Conservation (phyloP, 257 asterid species). For the Penstemon eatonii region DNA sequence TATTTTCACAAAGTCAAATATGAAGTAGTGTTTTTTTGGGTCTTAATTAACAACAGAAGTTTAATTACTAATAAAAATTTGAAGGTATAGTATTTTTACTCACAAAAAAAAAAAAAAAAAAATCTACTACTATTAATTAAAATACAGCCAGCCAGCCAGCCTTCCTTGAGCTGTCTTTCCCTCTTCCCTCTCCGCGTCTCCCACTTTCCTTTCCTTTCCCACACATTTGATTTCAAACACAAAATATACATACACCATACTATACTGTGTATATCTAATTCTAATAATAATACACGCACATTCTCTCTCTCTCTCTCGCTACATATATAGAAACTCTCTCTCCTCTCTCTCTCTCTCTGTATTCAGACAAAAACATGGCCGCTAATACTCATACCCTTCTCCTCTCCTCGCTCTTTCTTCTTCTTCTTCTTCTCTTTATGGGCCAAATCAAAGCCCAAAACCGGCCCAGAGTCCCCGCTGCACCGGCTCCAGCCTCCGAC, state of each 20-base stretch:
- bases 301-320: conserved; percentile 17
- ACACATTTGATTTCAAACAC: conserved; percentile 18
- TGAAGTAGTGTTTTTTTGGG: neutral
- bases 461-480: conserved; percentile 35
- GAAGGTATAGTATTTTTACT: no score
- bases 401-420: conserved; percentile 20
- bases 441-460: conserved; percentile 35
- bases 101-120: no score
- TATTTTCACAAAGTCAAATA: no score
- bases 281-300: neutral
- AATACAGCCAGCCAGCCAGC: conserved; percentile 54
- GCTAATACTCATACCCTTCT: conserved; percentile 2
- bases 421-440: conserved; percentile 12
- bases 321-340: conserved; percentile 26
- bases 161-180: conserved; percentile 45
- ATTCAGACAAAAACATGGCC: conserved; percentile 38
- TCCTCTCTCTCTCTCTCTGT: conserved; percentile 30
- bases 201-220: conserved; percentile 22
- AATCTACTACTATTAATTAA: neutral
- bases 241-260: conserved; percentile 5
- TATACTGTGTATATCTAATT: no score
- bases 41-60: neutral
- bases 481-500: conserved; percentile 49
- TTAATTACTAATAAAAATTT: neutral
- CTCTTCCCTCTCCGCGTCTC: conserved; percentile 46